Evolutionary conservation across 257 asterid species (phyloP).

Genomic region (Solanum etuberosum): DNA sequence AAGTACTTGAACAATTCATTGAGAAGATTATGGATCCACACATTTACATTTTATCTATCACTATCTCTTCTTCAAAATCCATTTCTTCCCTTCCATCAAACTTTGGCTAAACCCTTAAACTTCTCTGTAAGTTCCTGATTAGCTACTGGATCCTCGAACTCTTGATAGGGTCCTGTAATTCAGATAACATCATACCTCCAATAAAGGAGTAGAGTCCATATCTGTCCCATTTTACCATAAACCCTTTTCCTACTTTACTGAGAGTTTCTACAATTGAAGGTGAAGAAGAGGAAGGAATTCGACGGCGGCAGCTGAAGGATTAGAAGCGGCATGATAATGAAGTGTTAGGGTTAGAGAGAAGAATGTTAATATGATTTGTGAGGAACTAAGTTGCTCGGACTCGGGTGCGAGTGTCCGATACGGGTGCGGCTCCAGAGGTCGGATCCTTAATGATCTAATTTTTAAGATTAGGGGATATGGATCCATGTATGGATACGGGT

Average conservation of each 20-base stretch:
- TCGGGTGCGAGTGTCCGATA: neutral
- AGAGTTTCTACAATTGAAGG: neutral
- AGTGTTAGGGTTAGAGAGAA: neutral
- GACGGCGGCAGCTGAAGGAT: neutral
- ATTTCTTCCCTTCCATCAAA: neutral
- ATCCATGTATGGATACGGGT: neutral
- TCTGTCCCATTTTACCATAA: neutral
- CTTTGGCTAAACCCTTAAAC: neutral
- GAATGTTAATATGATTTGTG: neutral
- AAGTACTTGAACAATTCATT: neutral
- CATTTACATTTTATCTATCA: neutral
- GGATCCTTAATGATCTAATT: neutral
- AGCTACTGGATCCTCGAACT: neutral
- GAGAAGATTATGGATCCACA: neutral
- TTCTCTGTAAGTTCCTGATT: neutral
- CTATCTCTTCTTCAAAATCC: neutral
- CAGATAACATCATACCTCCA: neutral
- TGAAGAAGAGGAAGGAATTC: neutral
- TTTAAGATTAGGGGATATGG: neutral
- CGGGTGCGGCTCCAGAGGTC: neutral
- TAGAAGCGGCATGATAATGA: neutral
- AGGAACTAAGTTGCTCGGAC: neutral
- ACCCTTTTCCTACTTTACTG: neutral
- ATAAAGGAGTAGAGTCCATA: neutral
- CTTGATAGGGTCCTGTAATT: neutral